Conservation (phyloP, 2,329 filamentous ascomycete genomes). For the Aspergillus sp. region DNA sequence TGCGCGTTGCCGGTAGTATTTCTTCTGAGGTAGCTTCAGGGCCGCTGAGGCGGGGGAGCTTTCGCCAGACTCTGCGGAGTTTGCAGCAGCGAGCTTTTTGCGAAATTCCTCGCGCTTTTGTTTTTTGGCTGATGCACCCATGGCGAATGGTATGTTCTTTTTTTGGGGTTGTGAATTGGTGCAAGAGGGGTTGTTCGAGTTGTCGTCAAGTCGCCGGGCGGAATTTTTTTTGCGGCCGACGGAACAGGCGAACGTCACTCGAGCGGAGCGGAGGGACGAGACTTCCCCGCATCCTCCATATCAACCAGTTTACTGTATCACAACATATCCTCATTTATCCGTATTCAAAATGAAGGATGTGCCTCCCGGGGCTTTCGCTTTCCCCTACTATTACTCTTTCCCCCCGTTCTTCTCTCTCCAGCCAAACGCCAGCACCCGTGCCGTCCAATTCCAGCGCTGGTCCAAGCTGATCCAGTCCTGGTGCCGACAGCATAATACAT, state of each 20-base stretch:
- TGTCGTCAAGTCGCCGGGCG: neutral
- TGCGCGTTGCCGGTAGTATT: slow-evolving; percentile 92
- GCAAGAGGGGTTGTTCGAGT: neutral
- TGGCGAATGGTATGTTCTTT: neutral
- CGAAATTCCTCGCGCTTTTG: slow-evolving; percentile 68
- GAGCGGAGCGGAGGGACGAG: neutral
- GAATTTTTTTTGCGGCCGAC: slow-evolving; percentile 3
- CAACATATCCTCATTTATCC: neutral
- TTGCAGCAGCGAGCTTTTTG: slow-evolving; percentile 44
- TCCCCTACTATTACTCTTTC: slow-evolving; percentile 45
- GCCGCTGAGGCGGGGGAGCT: slow-evolving; percentile 17
- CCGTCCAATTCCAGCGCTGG: slow-evolving; percentile 72
- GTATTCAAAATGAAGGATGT: neutral
- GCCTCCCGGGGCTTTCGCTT: slow-evolving; percentile 33
- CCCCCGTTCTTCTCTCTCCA: slow-evolving; percentile 56
- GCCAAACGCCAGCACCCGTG: slow-evolving; percentile 45
- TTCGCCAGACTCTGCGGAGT: slow-evolving; percentile 22
- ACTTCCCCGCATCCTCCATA: slow-evolving; percentile 7
- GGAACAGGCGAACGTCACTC: neutral
- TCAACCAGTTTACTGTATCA: neutral
- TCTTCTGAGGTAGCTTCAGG: slow-evolving; percentile 77
- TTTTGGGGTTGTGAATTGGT: neutral
- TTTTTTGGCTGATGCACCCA: slow-evolving; percentile 13
- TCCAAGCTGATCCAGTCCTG: slow-evolving; percentile 80
- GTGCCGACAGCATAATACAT: slow-evolving; percentile 75